phyloP scores from a whole-genome alignment of 441 rosid genomes.

The Populus trichocarpa region DNA sequence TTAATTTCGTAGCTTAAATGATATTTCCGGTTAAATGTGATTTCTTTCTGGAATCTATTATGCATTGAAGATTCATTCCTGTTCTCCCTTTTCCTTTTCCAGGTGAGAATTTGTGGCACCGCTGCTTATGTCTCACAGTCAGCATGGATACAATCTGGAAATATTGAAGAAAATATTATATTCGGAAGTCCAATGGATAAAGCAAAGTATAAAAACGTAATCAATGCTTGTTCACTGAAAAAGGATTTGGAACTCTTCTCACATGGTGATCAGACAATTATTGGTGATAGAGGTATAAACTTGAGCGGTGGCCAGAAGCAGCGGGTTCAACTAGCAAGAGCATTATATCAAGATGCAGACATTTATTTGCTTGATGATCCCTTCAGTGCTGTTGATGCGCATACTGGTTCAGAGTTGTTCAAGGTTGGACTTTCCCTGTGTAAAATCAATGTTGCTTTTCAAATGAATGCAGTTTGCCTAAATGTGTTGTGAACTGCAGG shows the following conservation, averaged over 20 bases:
- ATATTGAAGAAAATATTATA: slow-evolving; percentile 97
- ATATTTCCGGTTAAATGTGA: background rate
- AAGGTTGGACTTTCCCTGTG: slow-evolving; percentile 51
- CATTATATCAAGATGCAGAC: slow-evolving; percentile 98
- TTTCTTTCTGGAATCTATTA: background rate
- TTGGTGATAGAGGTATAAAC: slow-evolving; percentile 54
- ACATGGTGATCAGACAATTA: slow-evolving; percentile 96
- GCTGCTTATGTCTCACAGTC: slow-evolving; percentile 98
- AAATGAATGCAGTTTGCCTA: slow-evolving; percentile 24
- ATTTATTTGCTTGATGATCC: slow-evolving; percentile 97
- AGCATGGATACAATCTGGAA: slow-evolving; percentile 99
- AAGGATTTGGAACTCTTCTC: slow-evolving; percentile 97
- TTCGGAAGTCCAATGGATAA: slow-evolving; percentile 98
- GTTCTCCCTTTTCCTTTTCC: slow-evolving; percentile 6
- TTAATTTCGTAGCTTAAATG: background rate
- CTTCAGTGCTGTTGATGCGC: slow-evolving; percentile 99
- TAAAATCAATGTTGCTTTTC: slow-evolving; percentile 6
- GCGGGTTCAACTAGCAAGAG: slow-evolving; percentile 98
- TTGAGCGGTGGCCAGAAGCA: too few relatives aligned
- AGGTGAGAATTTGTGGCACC: slow-evolving; percentile 93
- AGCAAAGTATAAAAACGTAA: slow-evolving; percentile 79
- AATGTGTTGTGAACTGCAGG: slow-evolving; percentile 57
- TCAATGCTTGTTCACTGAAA: slow-evolving; percentile 93
- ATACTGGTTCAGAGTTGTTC: slow-evolving; percentile 93
- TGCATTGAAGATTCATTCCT: slow-evolving; percentile 9